Conservation (phyloP, 2,329 filamentous ascomycete genomes). For the Botrytis fragariae region DNA sequence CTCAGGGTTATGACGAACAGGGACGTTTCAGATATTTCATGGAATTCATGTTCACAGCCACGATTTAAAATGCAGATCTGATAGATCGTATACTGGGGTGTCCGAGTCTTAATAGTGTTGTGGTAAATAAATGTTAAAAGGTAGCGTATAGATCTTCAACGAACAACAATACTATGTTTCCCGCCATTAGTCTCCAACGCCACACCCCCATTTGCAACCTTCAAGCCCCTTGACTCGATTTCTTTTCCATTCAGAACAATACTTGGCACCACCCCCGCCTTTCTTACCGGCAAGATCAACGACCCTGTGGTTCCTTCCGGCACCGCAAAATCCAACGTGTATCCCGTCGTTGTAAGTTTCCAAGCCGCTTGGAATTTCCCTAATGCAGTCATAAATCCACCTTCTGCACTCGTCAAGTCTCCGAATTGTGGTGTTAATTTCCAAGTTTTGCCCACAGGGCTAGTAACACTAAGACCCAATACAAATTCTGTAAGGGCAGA, state of each 20-base stretch:
- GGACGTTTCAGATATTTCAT: background rate
- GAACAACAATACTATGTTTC: conserved; percentile 10
- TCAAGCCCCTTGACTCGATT: background rate
- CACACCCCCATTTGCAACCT: conserved; percentile 6
- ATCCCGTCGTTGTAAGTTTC: conserved; percentile 21
- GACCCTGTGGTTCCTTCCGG: conserved; percentile 24
- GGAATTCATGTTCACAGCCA: background rate
- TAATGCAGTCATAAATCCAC: conserved; percentile 42
- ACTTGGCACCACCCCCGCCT: conserved; percentile 17
- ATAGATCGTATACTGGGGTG: background rate
- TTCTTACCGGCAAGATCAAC: conserved; percentile 20
- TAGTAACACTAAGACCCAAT: conserved; percentile 43
- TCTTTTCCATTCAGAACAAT: conserved; percentile 22
- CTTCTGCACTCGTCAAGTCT: conserved; percentile 41
- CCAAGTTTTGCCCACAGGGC: conserved; percentile 40
- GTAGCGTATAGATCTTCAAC: background rate
- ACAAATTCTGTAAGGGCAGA: conserved; percentile 45
- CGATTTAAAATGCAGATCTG: background rate
- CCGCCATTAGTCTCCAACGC: conserved; percentile 6
- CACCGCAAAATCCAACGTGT: conserved; percentile 23
- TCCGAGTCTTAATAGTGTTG: background rate
- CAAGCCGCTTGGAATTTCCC: conserved; percentile 42
- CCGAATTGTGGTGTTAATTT: conserved; percentile 43
- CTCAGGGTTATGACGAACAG: background rate
- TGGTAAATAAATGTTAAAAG: background rate